Evolutionary conservation across 108 stramenopile genomes (phyloP).

Genomic region (Skeletonema marinoi): DNA sequence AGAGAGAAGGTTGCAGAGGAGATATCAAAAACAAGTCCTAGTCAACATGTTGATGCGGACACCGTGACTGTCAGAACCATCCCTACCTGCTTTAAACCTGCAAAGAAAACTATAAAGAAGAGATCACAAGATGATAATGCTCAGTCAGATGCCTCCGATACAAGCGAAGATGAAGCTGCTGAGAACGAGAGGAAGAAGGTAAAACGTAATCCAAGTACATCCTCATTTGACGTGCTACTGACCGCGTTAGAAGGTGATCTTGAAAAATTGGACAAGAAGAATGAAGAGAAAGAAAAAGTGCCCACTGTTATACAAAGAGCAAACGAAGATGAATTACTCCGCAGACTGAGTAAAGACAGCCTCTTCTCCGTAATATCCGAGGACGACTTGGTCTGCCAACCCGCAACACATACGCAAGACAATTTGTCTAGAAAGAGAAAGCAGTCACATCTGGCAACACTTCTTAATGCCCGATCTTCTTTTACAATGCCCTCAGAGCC

Average conservation of each 20-base stretch:
- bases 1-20: background rate
- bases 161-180: background rate
- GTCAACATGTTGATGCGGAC: background rate
- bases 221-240: constrained; percentile 29
- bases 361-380: background rate
- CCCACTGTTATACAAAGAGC: background rate
- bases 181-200: background rate
- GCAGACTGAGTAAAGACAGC: background rate
- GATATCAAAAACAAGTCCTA: background rate
- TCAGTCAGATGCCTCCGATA: background rate
- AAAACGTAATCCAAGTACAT: constrained; percentile 7
- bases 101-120: background rate
- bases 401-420: background rate
- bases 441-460: background rate
- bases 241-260: constrained; percentile 21
- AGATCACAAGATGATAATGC: background rate
- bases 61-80: background rate
- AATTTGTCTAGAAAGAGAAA: background rate
- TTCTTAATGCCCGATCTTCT: background rate
- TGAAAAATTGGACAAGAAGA: constrained; percentile 15
- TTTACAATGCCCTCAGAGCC: background rate
- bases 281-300: constrained; percentile 1
- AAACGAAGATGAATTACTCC: background rate
- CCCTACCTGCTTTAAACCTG: background rate
- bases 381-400: background rate